Evolutionary conservation across 139 green algal species (phyloP), one percentile per base, ranked within the genome.

Genomic region (Chlorella sorokiniana): DNA sequence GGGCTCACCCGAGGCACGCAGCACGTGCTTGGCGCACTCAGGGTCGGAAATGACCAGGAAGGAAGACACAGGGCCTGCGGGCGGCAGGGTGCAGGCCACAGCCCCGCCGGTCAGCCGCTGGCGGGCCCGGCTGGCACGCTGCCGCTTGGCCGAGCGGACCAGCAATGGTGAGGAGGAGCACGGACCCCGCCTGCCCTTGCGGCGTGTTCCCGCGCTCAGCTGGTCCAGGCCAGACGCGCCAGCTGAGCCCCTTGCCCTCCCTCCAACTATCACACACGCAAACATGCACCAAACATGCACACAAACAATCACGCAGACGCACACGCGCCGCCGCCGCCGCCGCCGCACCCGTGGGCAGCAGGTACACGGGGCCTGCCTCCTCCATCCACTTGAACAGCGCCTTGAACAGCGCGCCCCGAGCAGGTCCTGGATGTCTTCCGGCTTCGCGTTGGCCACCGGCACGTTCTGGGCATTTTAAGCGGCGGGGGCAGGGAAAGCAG

Each of bases 321-420:
- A 59, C 48, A 59, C 48, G 14, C 48, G 16, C 16, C 14, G 18
- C 63, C 23, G 9, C 44, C 41, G 44, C 31, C 48, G 56, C 56
- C 16, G n/a, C 56, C 56, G 16, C 74, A 81, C 90, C 90, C 68
- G 91, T 95, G 31, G 92, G 95, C 51, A 98, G 92, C 63, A 99
- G 91, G 88, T 99, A 99, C 14, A 99, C 91, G 8, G 96, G 95
- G 0, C 97, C 97, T 18, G 81, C 89, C 83, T 99, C 95, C 52
- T 87, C n/a, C 90, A 95, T 94, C 91, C 91, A 96, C 81, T 96
- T 95, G 88, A 89, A 96, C 70, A 97, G 83, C 11, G 93, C 92
- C 69, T 94, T 92, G 86, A 99, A 99, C 33, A 99, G 90, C 1
- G 95, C 97, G 3, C 97, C 97, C 97, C 97, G 54, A 99, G 89